A percentile compares a stretch with the other conserved stretches of the same genome.
phyloP scores from a whole-genome alignment of 331 rosid species.

The Acacia pycnantha region DNA sequence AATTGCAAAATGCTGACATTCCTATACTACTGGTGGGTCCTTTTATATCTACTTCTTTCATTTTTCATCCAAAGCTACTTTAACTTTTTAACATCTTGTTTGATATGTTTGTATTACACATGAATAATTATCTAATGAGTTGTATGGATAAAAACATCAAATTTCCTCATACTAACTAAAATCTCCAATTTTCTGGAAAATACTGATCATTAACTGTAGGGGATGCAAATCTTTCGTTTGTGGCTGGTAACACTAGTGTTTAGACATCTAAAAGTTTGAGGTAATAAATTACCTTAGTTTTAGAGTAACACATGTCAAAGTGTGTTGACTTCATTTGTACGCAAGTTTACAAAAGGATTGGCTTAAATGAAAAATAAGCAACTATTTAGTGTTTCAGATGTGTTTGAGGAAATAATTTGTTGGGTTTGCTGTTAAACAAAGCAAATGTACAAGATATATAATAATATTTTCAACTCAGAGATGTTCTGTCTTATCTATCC shows the following conservation, averaged over 20 bases:
- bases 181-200: not conserved
- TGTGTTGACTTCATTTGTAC: not conserved
- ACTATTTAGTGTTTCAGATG: not conserved
- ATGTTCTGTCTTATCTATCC: not conserved
- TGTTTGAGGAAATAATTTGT: conserved; percentile 7
- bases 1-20: conserved; percentile 56
- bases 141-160: conserved; percentile 10
- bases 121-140: not conserved
- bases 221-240: not conserved
- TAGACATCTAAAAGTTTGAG: conserved; percentile 15
- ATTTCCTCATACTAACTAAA: not conserved
- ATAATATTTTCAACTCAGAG: not conserved
- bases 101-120: not conserved
- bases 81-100: not conserved
- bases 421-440: conserved; percentile 9
- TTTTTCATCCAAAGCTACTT: conserved; percentile 21
- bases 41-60: conserved; percentile 25
- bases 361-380: not conserved
- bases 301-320: not conserved
- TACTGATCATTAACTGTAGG: not conserved
- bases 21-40: conserved; percentile 76
- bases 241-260: not conserved
- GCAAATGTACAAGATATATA: not conserved
- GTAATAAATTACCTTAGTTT: not conserved
- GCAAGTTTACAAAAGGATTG: not conserved